Evolutionary conservation across 176 grass and related monocot genomes (phyloP).

Genomic region (Cenchrus purpureus): DNA sequence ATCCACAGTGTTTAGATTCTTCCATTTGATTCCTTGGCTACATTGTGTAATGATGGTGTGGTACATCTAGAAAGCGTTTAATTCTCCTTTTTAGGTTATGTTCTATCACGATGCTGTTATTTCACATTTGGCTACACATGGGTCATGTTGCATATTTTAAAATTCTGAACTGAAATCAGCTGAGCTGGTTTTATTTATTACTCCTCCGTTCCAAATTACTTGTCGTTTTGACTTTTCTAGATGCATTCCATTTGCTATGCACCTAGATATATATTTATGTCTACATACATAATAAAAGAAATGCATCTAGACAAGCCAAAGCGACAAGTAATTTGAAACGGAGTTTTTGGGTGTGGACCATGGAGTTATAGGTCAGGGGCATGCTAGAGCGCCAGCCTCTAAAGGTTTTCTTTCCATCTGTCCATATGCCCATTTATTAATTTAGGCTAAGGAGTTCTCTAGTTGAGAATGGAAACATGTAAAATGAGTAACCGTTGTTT

Average conservation of each 20-base stretch:
- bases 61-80: background rate
- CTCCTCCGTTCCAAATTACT: too few species aligned
- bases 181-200: background rate
- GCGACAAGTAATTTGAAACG: too few species aligned
- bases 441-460: background rate
- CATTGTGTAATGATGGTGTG: background rate
- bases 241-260: too few species aligned
- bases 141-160: background rate
- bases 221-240: too few species aligned
- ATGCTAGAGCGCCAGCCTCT: background rate
- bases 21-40: background rate
- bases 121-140: conserved; percentile 10
- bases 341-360: background rate
- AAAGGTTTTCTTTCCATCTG: background rate
- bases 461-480: background rate
- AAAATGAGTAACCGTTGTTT: background rate
- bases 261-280: too few species aligned
- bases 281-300: too few species aligned
- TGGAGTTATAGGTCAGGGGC: background rate
- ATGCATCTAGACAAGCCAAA: too few species aligned
- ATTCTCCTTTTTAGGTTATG: background rate
- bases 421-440: background rate
- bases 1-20: background rate
- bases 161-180: background rate
- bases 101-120: background rate